A percentile compares a stretch with the other conserved stretches of the same genome.
Conservation (phyloP, 139 green algal genomes). For the Bryopsis sp. region DNA sequence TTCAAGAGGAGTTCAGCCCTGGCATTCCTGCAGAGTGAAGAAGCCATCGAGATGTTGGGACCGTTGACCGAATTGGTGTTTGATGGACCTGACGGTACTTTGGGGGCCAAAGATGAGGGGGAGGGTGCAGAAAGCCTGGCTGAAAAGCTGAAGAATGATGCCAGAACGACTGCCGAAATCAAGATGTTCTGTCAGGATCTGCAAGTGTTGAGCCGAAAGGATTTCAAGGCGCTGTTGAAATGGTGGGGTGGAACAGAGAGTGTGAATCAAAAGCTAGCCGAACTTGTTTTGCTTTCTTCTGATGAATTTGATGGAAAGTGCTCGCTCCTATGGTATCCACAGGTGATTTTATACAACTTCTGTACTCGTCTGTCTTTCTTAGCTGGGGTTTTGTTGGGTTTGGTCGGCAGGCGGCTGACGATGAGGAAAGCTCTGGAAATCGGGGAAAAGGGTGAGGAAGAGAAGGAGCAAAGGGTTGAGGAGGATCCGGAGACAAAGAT, state of each 20-base stretch:
- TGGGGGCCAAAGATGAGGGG: neutral
- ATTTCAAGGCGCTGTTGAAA: conserved; percentile 97
- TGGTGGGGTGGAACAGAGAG: too few species aligned
- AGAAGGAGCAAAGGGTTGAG: conserved; percentile 19
- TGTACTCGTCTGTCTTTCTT: neutral
- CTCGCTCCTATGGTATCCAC: too few species aligned
- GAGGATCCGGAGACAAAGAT: conserved; percentile 63
- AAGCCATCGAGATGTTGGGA: conserved; percentile 84
- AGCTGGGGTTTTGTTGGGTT: neutral
- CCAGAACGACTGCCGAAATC: conserved; percentile 72
- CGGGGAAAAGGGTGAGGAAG: conserved; percentile 1
- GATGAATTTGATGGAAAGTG: too few species aligned
- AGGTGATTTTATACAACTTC: too few species aligned
- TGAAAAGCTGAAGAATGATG: conserved; percentile 38
- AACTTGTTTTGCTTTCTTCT: too few species aligned
- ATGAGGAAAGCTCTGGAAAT: conserved; percentile 12
- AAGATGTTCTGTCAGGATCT: conserved; percentile 75
- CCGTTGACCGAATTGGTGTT: conserved; percentile 33
- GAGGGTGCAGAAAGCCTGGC: neutral
- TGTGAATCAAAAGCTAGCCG: too few species aligned
- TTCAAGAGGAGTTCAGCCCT: conserved; percentile 44
- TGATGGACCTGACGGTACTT: conserved; percentile 22
- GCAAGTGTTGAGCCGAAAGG: conserved; percentile 81
- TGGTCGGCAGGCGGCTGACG: neutral
- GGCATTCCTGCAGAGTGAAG: conserved; percentile 67